Percentiles rank a stretch among this genome's conserved stretches.
Conservation (phyloP, 2,329 filamentous ascomycete species). For the Spiromastix sp. region DNA sequence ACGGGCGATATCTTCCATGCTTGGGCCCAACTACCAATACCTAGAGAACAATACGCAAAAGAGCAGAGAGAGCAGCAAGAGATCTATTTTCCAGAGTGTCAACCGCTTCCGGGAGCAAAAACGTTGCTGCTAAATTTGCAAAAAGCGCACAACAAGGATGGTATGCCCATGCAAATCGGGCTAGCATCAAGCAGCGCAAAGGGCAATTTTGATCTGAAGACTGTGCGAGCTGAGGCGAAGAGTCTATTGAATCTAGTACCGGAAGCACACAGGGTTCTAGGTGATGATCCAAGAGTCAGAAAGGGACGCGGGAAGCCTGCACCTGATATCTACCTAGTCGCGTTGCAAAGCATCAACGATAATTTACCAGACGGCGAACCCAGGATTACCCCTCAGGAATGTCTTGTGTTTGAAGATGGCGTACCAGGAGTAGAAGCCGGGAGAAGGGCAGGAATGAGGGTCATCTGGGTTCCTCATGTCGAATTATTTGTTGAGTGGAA, state of each 20-base stretch:
- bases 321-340: constrained; percentile 19
- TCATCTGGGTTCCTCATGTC: constrained; percentile 24
- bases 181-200: constrained; percentile 17
- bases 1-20: constrained; percentile 20
- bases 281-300: constrained; percentile 15
- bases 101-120: constrained; percentile 15
- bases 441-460: constrained; percentile 25
- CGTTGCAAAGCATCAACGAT: constrained; percentile 14
- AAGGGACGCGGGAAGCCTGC: constrained; percentile 17
- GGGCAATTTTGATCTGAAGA: constrained; percentile 15
- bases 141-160: constrained; percentile 10
- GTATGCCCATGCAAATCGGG: constrained; percentile 13
- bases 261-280: constrained; percentile 11
- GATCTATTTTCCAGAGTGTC: constrained; percentile 18
- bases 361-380: constrained; percentile 1
- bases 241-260: constrained; percentile 11
- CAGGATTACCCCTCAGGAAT: constrained; percentile 18
- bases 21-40: constrained; percentile 22
- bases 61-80: constrained; percentile 21
- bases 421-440: constrained; percentile 22
- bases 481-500: constrained; percentile 25
- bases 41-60: constrained; percentile 20
- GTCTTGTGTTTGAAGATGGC: constrained; percentile 27
- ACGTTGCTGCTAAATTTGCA: constrained; percentile 13
- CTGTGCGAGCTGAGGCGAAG: constrained; percentile 14